Evolutionary conservation across 1,284 basidiomycete genomes (phyloP).

Genomic region (Austroboletus sp.): DNA sequence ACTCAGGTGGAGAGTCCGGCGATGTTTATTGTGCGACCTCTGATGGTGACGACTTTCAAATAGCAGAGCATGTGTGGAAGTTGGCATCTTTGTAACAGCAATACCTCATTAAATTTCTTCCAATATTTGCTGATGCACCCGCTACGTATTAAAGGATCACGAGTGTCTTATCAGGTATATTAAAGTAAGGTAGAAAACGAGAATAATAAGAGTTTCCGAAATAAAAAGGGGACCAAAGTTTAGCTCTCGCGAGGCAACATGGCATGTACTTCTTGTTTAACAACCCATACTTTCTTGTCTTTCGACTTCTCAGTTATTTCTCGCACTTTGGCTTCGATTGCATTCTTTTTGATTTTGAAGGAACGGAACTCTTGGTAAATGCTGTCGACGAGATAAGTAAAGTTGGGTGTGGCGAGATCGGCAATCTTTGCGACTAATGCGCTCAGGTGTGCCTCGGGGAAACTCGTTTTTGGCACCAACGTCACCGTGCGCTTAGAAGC

Average conservation of each 20-base stretch:
- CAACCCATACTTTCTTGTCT: slow-evolving; percentile 62
- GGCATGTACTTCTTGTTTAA: slow-evolving; percentile 43
- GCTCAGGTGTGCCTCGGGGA: slow-evolving; percentile 60
- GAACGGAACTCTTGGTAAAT: slow-evolving; percentile 60
- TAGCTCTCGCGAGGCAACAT: not conserved
- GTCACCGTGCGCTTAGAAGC: slow-evolving; percentile 35
- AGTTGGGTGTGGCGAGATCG: slow-evolving; percentile 49
- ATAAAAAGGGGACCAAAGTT: slow-evolving; percentile 5
- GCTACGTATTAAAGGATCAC: not conserved
- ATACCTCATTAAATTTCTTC: not conserved
- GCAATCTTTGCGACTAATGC: slow-evolving; percentile 54
- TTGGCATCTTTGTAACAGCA: slow-evolving; percentile 45
- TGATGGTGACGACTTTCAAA: slow-evolving; percentile 30
- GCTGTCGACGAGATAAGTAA: slow-evolving; percentile 63
- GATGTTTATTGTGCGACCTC: slow-evolving; percentile 47
- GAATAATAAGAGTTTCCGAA: slow-evolving; percentile 1
- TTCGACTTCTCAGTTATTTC: slow-evolving; percentile 69
- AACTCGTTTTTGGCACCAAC: slow-evolving; percentile 48
- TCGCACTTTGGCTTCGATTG: slow-evolving; percentile 70
- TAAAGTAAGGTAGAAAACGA: slow-evolving; percentile 5
- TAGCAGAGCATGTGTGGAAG: slow-evolving; percentile 49
- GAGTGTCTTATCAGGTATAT: slow-evolving; percentile 6
- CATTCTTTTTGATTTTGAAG: slow-evolving; percentile 71
- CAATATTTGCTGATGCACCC: not conserved
- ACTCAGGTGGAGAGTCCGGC: slow-evolving; percentile 52